Base-by-base conservation (phyloP, 768 basidiomycete species). In the Pleurotus pulmonarius region DNA sequence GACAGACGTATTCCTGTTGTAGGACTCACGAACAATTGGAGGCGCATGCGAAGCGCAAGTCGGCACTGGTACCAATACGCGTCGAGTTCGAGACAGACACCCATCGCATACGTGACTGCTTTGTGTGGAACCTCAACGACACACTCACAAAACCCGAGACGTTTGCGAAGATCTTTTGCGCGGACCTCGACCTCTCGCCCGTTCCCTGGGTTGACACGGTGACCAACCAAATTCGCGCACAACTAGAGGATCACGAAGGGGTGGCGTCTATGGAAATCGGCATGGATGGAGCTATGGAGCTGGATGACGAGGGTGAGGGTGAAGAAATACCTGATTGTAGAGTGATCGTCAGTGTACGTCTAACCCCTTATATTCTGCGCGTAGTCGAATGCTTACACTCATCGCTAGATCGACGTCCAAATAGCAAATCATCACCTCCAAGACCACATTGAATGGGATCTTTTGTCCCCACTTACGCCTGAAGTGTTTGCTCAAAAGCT, bases 401-500 rank as follows among this genome's bases (percentile, higher is more conserved):
- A n/a, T 29, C 2, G 29, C 16, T 70, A 97, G 93, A 92, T 99
- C 67, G 97, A 99, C 73, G 93, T 98, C 22, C 97, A 99, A 69
- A 89, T 99, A 66, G 92, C 88, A 20, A 90, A 88, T 46, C 80
- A 94, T 67, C 93, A 96, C 69, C 79, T 99, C 1, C 77, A 90
- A 56, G 97, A 99, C 73, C 91, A 94, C 66, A 94, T 99, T 61
- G 97, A 99, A 71, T 99, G 96, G 96, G 96, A 99, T 70, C 81
- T 98, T n/a, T 83, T 91, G 46, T 96, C 95, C 3, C 82, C 89
- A 3, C 79, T 98, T 38, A 95, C 93, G 0, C 96, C 96, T 1
- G 90, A 96, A 67, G 78, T 74, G 1, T 98, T 98, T 64, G 83
- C 96, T 0, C 71, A 74, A 39, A 85, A 82, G 49, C 86, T 98